Conservation (phyloP, 768 basidiomycete genomes). For the Boletus edulis region DNA sequence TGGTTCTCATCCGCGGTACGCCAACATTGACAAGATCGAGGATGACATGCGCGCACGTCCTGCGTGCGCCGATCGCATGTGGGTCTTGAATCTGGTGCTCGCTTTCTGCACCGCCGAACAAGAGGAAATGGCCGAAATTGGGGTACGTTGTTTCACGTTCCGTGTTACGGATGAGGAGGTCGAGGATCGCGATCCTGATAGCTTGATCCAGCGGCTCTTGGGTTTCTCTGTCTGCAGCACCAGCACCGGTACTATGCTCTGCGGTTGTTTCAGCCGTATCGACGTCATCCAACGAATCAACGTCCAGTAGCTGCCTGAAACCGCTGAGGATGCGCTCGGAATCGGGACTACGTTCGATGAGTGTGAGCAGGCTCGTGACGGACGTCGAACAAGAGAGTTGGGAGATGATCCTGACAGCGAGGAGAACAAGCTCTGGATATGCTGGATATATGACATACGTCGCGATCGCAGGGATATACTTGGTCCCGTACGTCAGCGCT, state of each 20-base stretch:
- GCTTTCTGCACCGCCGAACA: conserved; percentile 64
- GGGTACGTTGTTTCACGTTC: conserved; percentile 60
- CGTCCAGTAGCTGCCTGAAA: conserved; percentile 64
- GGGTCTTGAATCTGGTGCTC: conserved; percentile 76
- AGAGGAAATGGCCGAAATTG: conserved; percentile 83
- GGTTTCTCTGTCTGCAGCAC: conserved; percentile 53
- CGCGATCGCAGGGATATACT: conserved; percentile 78
- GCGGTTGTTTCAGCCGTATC: conserved; percentile 56
- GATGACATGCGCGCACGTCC: conserved; percentile 77
- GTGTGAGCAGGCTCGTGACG: conserved; percentile 70
- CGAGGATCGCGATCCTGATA: conserved; percentile 72
- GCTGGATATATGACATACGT: conserved; percentile 69
- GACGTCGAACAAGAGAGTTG: conserved; percentile 63
- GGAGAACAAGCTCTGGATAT: conserved; percentile 69
- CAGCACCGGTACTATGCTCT: conserved; percentile 70
- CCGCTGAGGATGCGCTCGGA: conserved; percentile 84
- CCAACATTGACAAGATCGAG: conserved; percentile 75
- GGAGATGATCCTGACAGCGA: conserved; percentile 76
- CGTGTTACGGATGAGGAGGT: conserved; percentile 80
- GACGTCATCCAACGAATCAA: conserved; percentile 61
- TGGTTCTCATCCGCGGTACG: conserved; percentile 54
- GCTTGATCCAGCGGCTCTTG: conserved; percentile 59
- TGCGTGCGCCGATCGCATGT: conserved; percentile 64
- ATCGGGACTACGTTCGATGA: conserved; percentile 78
- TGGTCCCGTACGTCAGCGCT: conserved; percentile 63